These are phyloP conservation scores for Melanogaster broomeanus DNA, from an alignment of 768 basidiomycete genomes.

Conservation along the genomic window DNA sequence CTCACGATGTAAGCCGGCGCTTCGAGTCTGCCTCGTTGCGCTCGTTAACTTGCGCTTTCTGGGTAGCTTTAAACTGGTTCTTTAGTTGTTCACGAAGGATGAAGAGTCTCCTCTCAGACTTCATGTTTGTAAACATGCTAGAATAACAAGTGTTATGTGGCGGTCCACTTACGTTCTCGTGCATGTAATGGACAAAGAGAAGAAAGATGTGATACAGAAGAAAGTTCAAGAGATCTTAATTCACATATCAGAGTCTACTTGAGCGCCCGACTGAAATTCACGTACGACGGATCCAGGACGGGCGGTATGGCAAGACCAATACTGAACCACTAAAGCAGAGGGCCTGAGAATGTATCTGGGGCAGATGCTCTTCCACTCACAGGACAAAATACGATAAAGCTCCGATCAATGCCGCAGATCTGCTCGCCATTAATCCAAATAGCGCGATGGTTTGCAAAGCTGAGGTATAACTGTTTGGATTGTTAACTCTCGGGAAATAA, in stretches of 20 bases:
- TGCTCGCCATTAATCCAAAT: slow-evolving; percentile 68
- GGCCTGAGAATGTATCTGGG: slow-evolving; percentile 18
- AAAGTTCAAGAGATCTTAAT: slow-evolving; percentile 65
- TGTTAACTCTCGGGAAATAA: slow-evolving; percentile 5
- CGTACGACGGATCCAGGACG: slow-evolving; percentile 41
- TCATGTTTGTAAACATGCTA: slow-evolving; percentile 1
- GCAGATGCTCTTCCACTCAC: slow-evolving; percentile 32
- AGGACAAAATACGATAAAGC: slow-evolving; percentile 55
- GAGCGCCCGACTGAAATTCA: slow-evolving; percentile 1
- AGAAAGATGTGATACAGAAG: slow-evolving; percentile 80
- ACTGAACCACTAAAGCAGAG: slow-evolving; percentile 30
- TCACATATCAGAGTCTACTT: slow-evolving; percentile 5
- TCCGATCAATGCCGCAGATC: slow-evolving; percentile 66
- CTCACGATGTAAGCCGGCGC: slow-evolving; percentile 75
- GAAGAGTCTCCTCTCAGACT: slow-evolving; percentile 63
- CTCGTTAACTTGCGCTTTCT: slow-evolving; percentile 77
- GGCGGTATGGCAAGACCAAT: slow-evolving; percentile 40
- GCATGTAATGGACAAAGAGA: slow-evolving; percentile 72
- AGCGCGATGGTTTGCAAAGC: slow-evolving; percentile 60
- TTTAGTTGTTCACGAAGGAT: slow-evolving; percentile 76
- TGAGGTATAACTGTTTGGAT: slow-evolving; percentile 28
- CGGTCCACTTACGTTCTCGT: slow-evolving; percentile 50
- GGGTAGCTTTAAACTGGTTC: slow-evolving; percentile 66
- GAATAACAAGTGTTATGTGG: neutral
- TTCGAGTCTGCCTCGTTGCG: slow-evolving; percentile 79